Conservation (phyloP, 2,329 filamentous ascomycete genomes). For the Cladosporium austrohemisphaericum region DNA sequence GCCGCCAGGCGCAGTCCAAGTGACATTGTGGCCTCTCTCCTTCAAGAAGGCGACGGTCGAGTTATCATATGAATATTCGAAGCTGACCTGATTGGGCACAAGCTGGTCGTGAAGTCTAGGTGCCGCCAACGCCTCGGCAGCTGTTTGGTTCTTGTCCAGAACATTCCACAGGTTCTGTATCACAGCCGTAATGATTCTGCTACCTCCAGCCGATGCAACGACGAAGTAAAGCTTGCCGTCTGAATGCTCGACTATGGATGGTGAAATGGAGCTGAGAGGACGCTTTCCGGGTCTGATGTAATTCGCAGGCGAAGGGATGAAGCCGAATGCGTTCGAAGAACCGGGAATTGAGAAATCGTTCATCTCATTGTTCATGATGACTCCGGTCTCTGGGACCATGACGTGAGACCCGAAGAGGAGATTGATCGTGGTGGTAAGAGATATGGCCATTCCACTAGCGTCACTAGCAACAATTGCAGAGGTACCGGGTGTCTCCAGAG, state of each 20-base stretch:
- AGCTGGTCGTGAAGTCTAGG: conserved; percentile 80
- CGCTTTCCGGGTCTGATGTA: conserved; percentile 78
- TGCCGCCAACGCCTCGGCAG: conserved; percentile 58
- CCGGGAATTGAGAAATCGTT: conserved; percentile 83
- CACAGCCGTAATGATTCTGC: conserved; percentile 76
- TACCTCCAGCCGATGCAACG: conserved; percentile 75
- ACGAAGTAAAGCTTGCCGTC: conserved; percentile 64
- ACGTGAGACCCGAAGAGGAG: conserved; percentile 76
- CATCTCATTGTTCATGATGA: conserved; percentile 63
- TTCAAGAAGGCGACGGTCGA: conserved; percentile 60
- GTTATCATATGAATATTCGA: conserved; percentile 69
- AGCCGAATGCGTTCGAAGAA: conserved; percentile 76
- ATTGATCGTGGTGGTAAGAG: conserved; percentile 84
- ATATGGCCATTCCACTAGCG: conserved; percentile 67
- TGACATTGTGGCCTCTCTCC: conserved; percentile 66
- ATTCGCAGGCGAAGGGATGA: conserved; percentile 73
- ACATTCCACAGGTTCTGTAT: conserved; percentile 71
- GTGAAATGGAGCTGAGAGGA: conserved; percentile 77
- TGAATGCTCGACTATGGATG: conserved; percentile 67
- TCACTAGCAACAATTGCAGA: conserved; percentile 72
- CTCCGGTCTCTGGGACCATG: conserved; percentile 75
- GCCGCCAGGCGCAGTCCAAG: conserved; percentile 59
- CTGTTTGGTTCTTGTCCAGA: conserved; percentile 61
- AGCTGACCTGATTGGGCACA: conserved; percentile 62
- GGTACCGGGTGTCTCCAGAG: conserved; percentile 68